These are phyloP conservation scores for Sextonia rubra DNA, from an alignment of 164 flowering plant species.

Conservation along the genomic window DNA sequence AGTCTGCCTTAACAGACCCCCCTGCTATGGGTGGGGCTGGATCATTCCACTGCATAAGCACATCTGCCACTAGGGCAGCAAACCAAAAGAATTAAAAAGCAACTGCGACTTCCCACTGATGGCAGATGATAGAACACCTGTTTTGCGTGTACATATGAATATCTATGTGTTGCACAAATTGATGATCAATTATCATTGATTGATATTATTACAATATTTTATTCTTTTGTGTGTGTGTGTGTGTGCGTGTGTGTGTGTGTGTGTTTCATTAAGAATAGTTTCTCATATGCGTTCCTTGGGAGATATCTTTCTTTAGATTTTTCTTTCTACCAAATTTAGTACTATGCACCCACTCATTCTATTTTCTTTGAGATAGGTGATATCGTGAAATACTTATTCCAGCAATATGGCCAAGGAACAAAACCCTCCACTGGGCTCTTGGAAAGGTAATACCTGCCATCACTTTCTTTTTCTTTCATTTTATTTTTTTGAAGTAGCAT, in stretches of 20 bases:
- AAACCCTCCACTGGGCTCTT: conserved; percentile 59
- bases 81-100: no score
- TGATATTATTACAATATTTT: not conserved
- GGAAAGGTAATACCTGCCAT: conserved; percentile 42
- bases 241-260: no score
- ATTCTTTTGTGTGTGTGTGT: not conserved
- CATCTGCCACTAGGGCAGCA: no score
- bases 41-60: no score
- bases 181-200: not conserved
- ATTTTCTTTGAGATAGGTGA: conserved; percentile 39
- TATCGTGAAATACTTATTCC: conserved; percentile 65
- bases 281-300: no score
- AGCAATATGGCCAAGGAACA: conserved; percentile 59
- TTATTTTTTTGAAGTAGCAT: not conserved
- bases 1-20: no score
- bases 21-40: no score
- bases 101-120: no score
- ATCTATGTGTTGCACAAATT: not conserved
- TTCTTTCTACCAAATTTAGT: not conserved
- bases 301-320: not conserved
- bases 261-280: not conserved
- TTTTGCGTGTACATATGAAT: not conserved
- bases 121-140: no score
- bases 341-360: not conserved
- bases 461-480: not conserved